Conservation (phyloP, 495 filamentous ascomycete genomes). For the Rusavskia elegans region DNA sequence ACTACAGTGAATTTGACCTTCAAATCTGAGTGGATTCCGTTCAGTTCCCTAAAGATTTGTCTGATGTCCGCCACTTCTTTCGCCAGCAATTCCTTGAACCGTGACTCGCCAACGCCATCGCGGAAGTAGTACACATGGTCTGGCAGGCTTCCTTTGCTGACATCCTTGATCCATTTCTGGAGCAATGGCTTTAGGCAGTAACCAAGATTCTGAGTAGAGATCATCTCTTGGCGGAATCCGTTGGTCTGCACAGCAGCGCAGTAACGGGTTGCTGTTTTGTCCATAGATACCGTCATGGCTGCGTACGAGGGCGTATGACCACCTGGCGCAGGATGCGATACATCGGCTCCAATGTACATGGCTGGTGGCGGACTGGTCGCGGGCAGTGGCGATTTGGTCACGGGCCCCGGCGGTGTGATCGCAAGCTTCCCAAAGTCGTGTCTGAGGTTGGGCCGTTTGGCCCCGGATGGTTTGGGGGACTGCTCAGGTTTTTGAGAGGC, state of each 20-base stretch:
- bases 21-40: too few relatives aligned
- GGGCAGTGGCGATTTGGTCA: too few relatives aligned
- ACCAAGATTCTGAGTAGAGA: constrained; percentile 45
- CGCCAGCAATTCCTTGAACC: constrained; percentile 59
- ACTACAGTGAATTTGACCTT: constrained; percentile 45
- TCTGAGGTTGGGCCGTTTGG: too few relatives aligned
- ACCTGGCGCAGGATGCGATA: constrained; percentile 63
- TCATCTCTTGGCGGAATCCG: constrained; percentile 57
- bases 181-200: constrained; percentile 45
- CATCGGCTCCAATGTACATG: constrained; percentile 75
- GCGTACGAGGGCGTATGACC: constrained; percentile 54
- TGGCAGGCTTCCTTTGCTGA: constrained; percentile 33
- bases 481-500: constrained; percentile 7
- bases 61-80: constrained; percentile 60
- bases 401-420: too few relatives aligned
- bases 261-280: constrained; percentile 52
- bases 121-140: constrained; percentile 78
- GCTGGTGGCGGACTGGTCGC: constrained; percentile 31
- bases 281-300: constrained; percentile 69
- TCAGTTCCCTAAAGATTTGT: constrained; percentile 11
- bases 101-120: constrained; percentile 79
- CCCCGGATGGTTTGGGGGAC: background rate
- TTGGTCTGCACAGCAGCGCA: constrained; percentile 64
- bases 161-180: constrained; percentile 40
- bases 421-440: too few relatives aligned